These are phyloP conservation scores for Pilatotrama ljubarskyi DNA, from an alignment of 768 basidiomycete species.

Conservation along the genomic window DNA sequence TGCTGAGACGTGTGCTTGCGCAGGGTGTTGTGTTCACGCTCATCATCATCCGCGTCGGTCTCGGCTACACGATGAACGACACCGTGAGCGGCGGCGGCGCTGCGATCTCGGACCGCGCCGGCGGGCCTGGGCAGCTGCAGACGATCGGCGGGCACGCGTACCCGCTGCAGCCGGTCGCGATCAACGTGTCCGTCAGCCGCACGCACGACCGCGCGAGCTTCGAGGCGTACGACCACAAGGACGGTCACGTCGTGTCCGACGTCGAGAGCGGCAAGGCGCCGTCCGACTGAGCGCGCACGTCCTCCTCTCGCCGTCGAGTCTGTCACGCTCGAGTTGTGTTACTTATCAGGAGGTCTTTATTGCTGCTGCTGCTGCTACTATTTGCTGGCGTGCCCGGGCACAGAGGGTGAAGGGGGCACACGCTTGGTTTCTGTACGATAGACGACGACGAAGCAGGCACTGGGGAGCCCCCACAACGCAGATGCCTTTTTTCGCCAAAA, in stretches of 20 bases:
- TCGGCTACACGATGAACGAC: conserved; percentile 21
- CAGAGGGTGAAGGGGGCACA: too few species aligned
- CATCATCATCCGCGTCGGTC: conserved; percentile 22
- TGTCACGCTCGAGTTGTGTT: not conserved
- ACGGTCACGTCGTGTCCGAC: not conserved
- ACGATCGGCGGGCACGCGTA: conserved; percentile 8
- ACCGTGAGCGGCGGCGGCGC: not conserved
- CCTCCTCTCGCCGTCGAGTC: not conserved
- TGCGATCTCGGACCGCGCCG: not conserved
- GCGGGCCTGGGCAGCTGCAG: conserved; percentile 1
- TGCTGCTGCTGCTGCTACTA: not conserved
- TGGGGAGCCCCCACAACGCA: not conserved
- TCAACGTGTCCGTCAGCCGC: conserved; percentile 20
- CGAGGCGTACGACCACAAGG: conserved; percentile 17
- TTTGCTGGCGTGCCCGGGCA: too few species aligned
- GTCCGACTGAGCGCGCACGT: not conserved
- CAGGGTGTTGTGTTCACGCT: conserved; percentile 21
- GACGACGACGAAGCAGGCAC: not conserved
- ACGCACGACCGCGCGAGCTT: conserved; percentile 16
- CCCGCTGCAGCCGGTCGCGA: conserved; percentile 15
- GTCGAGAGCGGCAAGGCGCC: conserved; percentile 15
- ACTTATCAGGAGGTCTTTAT: not conserved
- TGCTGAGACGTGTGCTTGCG: too few species aligned
- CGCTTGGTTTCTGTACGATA: not conserved
- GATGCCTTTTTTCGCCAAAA: not conserved